These are phyloP conservation scores for Nigrospora osmanthi DNA, from an alignment of 2,329 filamentous ascomycete species.

Conservation along the genomic window DNA sequence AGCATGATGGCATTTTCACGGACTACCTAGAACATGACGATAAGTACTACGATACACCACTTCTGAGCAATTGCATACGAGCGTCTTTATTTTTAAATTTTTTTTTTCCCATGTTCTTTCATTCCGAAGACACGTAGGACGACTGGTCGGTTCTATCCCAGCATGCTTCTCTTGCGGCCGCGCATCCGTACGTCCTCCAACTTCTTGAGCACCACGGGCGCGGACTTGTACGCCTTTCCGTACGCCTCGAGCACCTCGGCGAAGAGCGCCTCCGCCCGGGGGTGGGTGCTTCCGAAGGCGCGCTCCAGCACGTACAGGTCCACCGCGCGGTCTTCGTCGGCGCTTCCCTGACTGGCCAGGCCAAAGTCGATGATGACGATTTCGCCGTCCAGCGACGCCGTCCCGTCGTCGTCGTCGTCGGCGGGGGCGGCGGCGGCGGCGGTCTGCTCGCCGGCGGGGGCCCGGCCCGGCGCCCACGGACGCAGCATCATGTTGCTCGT, in stretches of 20 bases:
- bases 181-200: slow-evolving; percentile 90
- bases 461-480: slow-evolving; percentile 21
- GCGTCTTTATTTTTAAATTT: no score
- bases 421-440: no score
- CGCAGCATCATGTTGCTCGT: slow-evolving; percentile 93
- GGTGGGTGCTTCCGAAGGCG: slow-evolving; percentile 92
- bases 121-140: no score
- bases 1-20: no score
- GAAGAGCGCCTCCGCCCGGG: slow-evolving; percentile 72
- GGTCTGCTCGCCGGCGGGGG: slow-evolving; percentile 5
- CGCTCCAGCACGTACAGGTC: slow-evolving; percentile 94
- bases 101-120: no score
- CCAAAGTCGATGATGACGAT: slow-evolving; percentile 94
- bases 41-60: no score
- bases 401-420: slow-evolving; percentile 11
- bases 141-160: slow-evolving; percentile 49
- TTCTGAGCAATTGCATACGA: no score
- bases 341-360: slow-evolving; percentile 69
- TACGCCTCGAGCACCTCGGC: slow-evolving; percentile 69
- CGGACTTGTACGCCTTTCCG: slow-evolving; percentile 65
- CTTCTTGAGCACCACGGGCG: slow-evolving; percentile 65
- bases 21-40: no score
- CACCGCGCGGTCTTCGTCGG: slow-evolving; percentile 90
- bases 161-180: slow-evolving; percentile 93
- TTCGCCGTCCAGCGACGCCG: slow-evolving; percentile 51